phyloP scores from a whole-genome alignment of 192 early-diverging fungal species.

The Podila epicladia region DNA sequence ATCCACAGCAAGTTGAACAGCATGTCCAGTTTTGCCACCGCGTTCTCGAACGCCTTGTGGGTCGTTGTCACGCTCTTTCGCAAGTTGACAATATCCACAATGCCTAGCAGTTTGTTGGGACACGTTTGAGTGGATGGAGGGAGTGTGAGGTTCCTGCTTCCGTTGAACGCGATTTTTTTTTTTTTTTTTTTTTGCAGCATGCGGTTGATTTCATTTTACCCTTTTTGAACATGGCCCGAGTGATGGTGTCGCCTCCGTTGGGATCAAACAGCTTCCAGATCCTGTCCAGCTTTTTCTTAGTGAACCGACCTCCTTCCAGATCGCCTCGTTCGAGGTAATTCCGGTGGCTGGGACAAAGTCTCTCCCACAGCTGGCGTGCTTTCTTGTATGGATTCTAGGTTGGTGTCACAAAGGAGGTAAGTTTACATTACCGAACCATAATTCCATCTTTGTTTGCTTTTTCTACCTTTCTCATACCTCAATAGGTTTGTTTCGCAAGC shows the following conservation, averaged over 20 bases:
- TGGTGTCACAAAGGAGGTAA: too few relatives aligned
- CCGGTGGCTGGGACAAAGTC: conserved; percentile 35
- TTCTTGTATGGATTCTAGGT: conserved; percentile 44
- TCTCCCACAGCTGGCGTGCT: conserved; percentile 31
- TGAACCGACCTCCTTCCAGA: conserved; percentile 28
- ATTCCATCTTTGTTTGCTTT: too few relatives aligned
- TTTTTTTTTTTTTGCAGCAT: neutral
- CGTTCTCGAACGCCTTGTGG: conserved; percentile 47
- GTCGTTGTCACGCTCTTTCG: conserved; percentile 40
- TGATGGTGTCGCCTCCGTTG: conserved; percentile 16
- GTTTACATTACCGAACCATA: too few relatives aligned
- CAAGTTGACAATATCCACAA: conserved; percentile 44
- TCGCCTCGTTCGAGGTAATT: conserved; percentile 25
- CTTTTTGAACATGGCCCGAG: conserved; percentile 43
- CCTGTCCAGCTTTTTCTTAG: conserved; percentile 35
- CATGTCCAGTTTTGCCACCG: conserved; percentile 45
- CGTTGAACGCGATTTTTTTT: neutral
- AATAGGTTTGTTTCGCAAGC: conserved; percentile 40
- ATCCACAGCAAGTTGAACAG: conserved; percentile 23
- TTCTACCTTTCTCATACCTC: conserved; percentile 12
- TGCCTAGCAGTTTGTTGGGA: conserved; percentile 6
- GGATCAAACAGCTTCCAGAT: conserved; percentile 41
- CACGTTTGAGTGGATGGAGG: neutral
- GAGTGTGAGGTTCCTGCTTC: neutral
- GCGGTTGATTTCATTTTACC: neutral